phyloP scores from a whole-genome alignment of 306 rosid genomes.

The Glycine soja region DNA sequence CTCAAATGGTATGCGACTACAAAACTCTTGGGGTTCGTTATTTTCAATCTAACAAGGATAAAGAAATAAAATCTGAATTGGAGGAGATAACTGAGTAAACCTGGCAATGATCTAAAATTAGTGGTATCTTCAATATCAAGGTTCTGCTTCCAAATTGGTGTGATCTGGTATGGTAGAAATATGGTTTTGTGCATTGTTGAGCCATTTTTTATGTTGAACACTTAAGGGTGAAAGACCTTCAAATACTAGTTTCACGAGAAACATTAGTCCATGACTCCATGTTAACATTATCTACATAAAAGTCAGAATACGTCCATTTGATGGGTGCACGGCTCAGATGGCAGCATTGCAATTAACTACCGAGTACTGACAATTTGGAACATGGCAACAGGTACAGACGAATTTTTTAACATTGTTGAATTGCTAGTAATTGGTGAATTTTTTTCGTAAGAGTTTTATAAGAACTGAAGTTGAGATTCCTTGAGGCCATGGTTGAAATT shows the following conservation, averaged over 20 bases:
- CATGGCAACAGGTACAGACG: slow-evolving; percentile 11
- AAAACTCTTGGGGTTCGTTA: slow-evolving; percentile 69
- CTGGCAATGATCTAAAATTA: slow-evolving; percentile 30
- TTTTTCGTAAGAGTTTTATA: slow-evolving; percentile 3
- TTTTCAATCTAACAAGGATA: slow-evolving; percentile 52
- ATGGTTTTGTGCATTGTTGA: slow-evolving; percentile 17
- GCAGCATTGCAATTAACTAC: slow-evolving; percentile 25
- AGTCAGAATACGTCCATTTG: slow-evolving; percentile 29
- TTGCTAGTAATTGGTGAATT: neutral
- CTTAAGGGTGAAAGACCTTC: slow-evolving; percentile 5
- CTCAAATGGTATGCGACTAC: slow-evolving; percentile 82
- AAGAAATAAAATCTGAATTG: slow-evolving; percentile 41
- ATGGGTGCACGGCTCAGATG: slow-evolving; percentile 19
- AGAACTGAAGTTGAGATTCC: slow-evolving; percentile 27
- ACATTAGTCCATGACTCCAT: slow-evolving; percentile 7
- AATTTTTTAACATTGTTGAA: slow-evolving; percentile 14
- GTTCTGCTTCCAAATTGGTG: slow-evolving; percentile 41
- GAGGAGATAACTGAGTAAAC: slow-evolving; percentile 47
- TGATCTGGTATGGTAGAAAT: slow-evolving; percentile 22
- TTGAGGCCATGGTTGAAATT: slow-evolving; percentile 3
- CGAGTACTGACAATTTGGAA: slow-evolving; percentile 23
- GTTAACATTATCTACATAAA: slow-evolving; percentile 9
- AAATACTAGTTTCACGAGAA: slow-evolving; percentile 21
- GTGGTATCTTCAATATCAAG: slow-evolving; percentile 33
- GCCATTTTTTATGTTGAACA: slow-evolving; percentile 14